Evolutionary conservation across 208 protist species (phyloP), one percentile per base, ranked within the genome.

Genomic region (Leishmania tarentolae): DNA sequence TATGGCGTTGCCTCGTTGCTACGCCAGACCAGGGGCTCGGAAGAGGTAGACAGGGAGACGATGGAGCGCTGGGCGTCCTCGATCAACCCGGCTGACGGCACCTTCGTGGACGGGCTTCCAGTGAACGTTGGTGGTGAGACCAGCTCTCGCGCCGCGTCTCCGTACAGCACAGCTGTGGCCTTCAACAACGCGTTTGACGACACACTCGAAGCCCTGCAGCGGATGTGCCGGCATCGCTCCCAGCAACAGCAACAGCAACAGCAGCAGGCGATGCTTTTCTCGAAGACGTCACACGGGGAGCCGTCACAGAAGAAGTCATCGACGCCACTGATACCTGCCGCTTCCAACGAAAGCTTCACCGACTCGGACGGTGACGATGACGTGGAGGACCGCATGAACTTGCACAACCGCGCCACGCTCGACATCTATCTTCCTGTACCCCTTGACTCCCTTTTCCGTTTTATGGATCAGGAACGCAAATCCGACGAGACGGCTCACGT

Each of bases 371-470:
- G 82, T n/a, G 90, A 86, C 1, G 93, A 92, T 47, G 93, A 96
- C 76, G 91, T 95, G 46, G 91, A 96, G 71, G 93, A 95, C 75
- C 37, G 79, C 61, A 86, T 89, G 75, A 96, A 96, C 76, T 80
- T 96, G 71, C 90, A 96, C 84, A 96, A 95, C 83, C 88, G 93
- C 44, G 90, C 93, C 57, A 91, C 83, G 8, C 90, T 97, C 21
- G 93, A 97, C 83, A 97, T 97, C 68, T 95, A 94, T 77, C 83
- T 97, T 17, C 93, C 93, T 7, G 68, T 95, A 35, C 91, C 91
- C 2, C 84, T 95, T 11, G 91, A 95, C 78, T 84, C 86, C 1
- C 85, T 95, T 24, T 94, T 94, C 65, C 88, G 88, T 68, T 89
- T 93, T 70, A 92, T 95, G 86, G 88, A 90, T 56, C 84, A 90